These are phyloP conservation scores for Phytopythium oedochilum DNA, from an alignment of 352 stramenopile species.

Conservation along the genomic window DNA sequence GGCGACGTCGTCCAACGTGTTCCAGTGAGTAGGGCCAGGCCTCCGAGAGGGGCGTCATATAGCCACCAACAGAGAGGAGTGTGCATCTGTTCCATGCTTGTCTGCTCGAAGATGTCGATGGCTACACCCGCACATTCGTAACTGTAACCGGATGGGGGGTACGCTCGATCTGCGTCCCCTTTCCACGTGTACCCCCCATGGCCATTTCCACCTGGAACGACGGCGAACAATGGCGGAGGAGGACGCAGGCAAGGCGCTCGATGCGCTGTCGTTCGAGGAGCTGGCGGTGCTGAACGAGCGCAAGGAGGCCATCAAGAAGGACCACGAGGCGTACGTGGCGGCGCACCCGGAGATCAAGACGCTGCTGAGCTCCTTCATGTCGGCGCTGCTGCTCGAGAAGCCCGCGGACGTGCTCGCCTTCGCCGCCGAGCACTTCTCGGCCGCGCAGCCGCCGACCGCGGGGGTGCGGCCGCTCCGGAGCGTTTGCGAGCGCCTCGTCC, in stretches of 20 bases:
- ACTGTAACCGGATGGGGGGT: too few relatives aligned
- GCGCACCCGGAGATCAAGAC: constrained; percentile 88
- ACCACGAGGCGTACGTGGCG: constrained; percentile 79
- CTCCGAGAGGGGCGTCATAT: background rate
- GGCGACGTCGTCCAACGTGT: constrained; percentile 48
- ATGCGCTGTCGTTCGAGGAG: constrained; percentile 81
- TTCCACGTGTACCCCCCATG: too few relatives aligned
- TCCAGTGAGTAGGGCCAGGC: constrained; percentile 37
- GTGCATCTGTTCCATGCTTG: too few relatives aligned
- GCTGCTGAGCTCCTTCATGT: constrained; percentile 86
- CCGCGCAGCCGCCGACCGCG: constrained; percentile 50
- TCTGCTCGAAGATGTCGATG: too few relatives aligned
- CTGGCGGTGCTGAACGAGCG: constrained; percentile 81
- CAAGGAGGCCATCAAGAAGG: constrained; percentile 84
- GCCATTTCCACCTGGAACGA: background rate
- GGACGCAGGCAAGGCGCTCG: constrained; percentile 45
- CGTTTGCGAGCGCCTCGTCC: too few relatives aligned
- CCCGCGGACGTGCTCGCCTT: constrained; percentile 78
- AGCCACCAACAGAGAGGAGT: too few relatives aligned
- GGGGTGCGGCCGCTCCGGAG: constrained; percentile 45
- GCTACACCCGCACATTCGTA: too few relatives aligned
- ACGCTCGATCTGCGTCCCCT: too few relatives aligned
- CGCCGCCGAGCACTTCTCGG: constrained; percentile 73
- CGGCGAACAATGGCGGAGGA: constrained; percentile 18
- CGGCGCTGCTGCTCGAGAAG: constrained; percentile 83